Conservation (phyloP, 1,284 basidiomycete species). For the Earliella scabrosa region DNA sequence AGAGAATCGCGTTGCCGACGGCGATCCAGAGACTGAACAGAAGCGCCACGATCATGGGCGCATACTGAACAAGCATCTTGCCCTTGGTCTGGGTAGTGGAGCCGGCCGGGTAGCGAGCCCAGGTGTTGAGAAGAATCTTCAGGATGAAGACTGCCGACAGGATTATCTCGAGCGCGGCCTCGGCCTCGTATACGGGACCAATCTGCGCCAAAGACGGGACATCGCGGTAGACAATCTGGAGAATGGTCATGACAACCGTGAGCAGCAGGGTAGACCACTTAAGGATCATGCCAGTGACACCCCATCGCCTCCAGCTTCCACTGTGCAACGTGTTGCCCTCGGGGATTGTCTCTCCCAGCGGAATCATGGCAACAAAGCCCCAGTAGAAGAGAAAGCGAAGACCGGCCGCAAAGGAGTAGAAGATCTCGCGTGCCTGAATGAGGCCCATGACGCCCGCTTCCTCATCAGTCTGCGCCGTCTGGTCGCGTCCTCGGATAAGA, state of each 20-base stretch:
- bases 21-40: constrained; percentile 56
- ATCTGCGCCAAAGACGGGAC: constrained; percentile 45
- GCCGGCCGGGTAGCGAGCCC: constrained; percentile 36
- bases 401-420: constrained; percentile 59
- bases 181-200: constrained; percentile 58
- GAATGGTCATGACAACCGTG: constrained; percentile 48
- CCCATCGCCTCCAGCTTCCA: constrained; percentile 69
- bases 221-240: constrained; percentile 71
- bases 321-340: constrained; percentile 45
- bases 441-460: constrained; percentile 41
- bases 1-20: constrained; percentile 58
- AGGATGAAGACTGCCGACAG: constrained; percentile 62
- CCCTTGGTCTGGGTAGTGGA: constrained; percentile 40
- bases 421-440: constrained; percentile 60
- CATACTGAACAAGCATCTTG: constrained; percentile 53
- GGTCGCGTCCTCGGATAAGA: constrained; percentile 43
- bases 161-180: constrained; percentile 60
- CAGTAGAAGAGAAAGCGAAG: constrained; percentile 71
- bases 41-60: constrained; percentile 56
- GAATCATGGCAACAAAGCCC: constrained; percentile 62
- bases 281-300: constrained; percentile 52
- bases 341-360: constrained; percentile 43
- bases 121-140: constrained; percentile 64
- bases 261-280: constrained; percentile 54
- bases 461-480: constrained; percentile 30